These are phyloP conservation scores for Hydrangea macrophylla DNA, from an alignment of 148 eudicot genomes.

Conservation along the genomic window DNA sequence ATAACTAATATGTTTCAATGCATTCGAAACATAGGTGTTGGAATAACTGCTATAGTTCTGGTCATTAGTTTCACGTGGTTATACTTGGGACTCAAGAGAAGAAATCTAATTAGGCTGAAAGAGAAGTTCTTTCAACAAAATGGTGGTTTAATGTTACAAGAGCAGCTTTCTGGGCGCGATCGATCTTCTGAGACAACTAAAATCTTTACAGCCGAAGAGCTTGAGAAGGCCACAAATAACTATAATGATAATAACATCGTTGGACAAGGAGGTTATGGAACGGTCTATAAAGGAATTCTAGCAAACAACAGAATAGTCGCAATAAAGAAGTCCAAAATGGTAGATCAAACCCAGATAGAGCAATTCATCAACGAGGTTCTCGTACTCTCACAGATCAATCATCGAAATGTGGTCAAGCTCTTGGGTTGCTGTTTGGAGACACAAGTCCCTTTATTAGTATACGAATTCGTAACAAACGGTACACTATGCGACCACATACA, in stretches of 20 bases:
- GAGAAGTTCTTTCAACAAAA: slow-evolving; percentile 12
- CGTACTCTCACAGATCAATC: slow-evolving; percentile 6
- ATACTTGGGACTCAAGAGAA: background rate
- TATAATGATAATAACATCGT: background rate
- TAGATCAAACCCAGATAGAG: background rate
- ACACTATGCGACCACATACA: slow-evolving; percentile 1
- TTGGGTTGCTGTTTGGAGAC: slow-evolving; percentile 17
- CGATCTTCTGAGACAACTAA: background rate
- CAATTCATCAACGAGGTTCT: slow-evolving; percentile 8
- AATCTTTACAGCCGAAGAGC: slow-evolving; percentile 10
- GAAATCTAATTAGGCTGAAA: background rate
- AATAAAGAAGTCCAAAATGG: background rate
- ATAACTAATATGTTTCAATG: too few species aligned
- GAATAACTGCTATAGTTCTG: background rate
- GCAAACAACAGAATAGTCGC: background rate
- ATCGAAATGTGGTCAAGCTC: slow-evolving; percentile 11
- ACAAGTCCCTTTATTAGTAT: slow-evolving; percentile 11
- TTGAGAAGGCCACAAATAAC: background rate
- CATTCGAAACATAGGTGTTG: background rate
- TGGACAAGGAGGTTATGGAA: background rate
- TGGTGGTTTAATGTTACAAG: slow-evolving; percentile 17
- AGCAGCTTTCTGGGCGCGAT: slow-evolving; percentile 5
- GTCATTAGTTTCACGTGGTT: background rate
- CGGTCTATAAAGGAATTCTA: background rate
- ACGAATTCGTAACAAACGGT: slow-evolving; percentile 7